phyloP scores from a whole-genome alignment of 1,284 basidiomycete genomes.

The Cryptococcus hybrid region DNA sequence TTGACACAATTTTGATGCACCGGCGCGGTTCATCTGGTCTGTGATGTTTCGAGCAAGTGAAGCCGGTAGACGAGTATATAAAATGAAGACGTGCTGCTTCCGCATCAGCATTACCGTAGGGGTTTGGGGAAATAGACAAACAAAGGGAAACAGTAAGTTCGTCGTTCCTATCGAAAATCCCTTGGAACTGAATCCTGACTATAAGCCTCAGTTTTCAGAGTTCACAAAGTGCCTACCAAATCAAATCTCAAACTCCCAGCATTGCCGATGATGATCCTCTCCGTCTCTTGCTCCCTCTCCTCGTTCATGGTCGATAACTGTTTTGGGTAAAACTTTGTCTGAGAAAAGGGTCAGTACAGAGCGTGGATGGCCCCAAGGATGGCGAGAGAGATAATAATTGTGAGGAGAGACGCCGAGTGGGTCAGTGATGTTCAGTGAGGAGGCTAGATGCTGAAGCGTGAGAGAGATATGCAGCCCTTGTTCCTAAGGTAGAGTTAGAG shows the following conservation, averaged over 20 bases:
- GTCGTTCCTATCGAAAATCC: conserved; percentile 73
- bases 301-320: conserved; percentile 27
- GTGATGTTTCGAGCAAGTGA: conserved; percentile 35
- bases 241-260: conserved; percentile 74
- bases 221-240: conserved; percentile 45
- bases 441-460: conserved; percentile 28
- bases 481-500: too few species aligned
- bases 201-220: background rate
- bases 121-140: conserved; percentile 9
- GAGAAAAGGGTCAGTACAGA: conserved; percentile 64
- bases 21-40: conserved; percentile 44
- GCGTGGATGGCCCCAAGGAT: conserved; percentile 63
- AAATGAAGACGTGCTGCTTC: conserved; percentile 33
- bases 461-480: background rate
- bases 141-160: conserved; percentile 71
- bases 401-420: conserved; percentile 67
- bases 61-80: conserved; percentile 37
- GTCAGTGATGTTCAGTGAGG: conserved; percentile 36
- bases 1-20: conserved; percentile 36
- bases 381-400: conserved; percentile 66
- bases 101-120: background rate
- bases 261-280: conserved; percentile 67
- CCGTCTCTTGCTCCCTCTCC: conserved; percentile 21
- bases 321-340: conserved; percentile 54
- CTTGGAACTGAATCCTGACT: conserved; percentile 46